These are phyloP conservation scores for Cymbopogon flexuosus DNA, from an alignment of 202 grass and related monocot genomes.

Conservation along the genomic window DNA sequence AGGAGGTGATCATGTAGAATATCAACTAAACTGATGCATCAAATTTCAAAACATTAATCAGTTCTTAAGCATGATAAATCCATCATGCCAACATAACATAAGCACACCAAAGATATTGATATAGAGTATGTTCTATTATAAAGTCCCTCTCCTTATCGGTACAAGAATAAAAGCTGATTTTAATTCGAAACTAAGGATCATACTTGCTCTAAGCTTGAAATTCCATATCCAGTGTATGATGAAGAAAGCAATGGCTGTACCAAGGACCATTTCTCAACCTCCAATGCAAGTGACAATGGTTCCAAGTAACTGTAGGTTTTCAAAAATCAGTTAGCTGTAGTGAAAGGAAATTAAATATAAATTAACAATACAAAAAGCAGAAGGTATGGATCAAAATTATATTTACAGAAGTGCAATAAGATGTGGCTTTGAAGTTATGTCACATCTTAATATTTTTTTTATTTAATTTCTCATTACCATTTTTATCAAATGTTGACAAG, in stretches of 20 bases:
- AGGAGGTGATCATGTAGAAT: neutral
- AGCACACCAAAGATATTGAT: neutral
- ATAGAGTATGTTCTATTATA: neutral
- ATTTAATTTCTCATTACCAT: neutral
- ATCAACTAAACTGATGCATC: neutral
- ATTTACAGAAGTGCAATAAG: neutral
- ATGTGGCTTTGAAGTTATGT: neutral
- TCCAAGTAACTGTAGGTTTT: conserved; percentile 68
- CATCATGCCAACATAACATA: neutral
- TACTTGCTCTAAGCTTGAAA: conserved; percentile 96
- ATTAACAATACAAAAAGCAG: neutral
- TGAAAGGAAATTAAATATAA: neutral
- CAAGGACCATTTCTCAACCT: conserved; percentile 85
- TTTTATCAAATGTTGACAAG: neutral
- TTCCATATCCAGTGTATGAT: conserved; percentile 96
- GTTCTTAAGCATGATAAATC: conserved; percentile 2
- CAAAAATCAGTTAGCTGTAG: conserved; percentile 11
- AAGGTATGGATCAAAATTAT: neutral
- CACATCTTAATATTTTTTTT: neutral
- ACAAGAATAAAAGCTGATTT: conserved; percentile 13
- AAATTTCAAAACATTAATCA: conserved; percentile 6
- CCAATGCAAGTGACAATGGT: conserved; percentile 84
- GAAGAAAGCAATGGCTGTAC: conserved; percentile 95
- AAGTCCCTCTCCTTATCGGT: neutral
- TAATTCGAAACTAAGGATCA: conserved; percentile 22